Evolutionary conservation across 345 rosid species (phyloP).

Genomic region (Euphorbia lathyris): DNA sequence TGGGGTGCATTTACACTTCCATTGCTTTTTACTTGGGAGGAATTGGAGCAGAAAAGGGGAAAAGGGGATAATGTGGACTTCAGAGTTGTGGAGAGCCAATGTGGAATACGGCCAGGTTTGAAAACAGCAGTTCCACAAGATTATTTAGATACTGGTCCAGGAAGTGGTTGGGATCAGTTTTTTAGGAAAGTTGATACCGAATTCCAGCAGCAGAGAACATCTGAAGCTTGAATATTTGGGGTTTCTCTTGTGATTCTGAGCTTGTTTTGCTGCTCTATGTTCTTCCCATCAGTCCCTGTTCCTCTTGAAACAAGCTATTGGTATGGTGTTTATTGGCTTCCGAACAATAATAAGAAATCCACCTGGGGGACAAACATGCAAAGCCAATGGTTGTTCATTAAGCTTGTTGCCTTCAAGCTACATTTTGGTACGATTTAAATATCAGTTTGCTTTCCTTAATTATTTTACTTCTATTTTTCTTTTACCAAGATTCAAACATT

Average conservation of each 20-base stretch:
- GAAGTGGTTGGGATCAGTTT: slow-evolving; percentile 82
- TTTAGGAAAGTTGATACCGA: slow-evolving; percentile 56
- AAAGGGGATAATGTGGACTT: slow-evolving; percentile 35
- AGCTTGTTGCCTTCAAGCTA: not conserved
- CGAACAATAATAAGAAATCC: not conserved
- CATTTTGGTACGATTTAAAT: too few relatives aligned
- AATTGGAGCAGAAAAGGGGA: slow-evolving; percentile 40
- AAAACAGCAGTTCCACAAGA: slow-evolving; percentile 72
- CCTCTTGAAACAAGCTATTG: not conserved
- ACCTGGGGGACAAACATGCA: not conserved
- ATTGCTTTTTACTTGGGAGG: slow-evolving; percentile 72
- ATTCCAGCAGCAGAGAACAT: slow-evolving; percentile 31
- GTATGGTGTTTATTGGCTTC: not conserved
- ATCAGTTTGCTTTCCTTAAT: too few relatives aligned
- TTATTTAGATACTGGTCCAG: slow-evolving; percentile 56
- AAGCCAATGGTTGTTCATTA: not conserved
- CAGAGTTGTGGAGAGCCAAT: slow-evolving; percentile 65
- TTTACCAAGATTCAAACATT: too few relatives aligned
- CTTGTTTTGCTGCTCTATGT: not conserved
- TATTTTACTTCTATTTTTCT: too few relatives aligned
- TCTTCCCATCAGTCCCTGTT: not conserved
- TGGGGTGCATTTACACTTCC: slow-evolving; percentile 83
- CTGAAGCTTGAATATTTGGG: slow-evolving; percentile 4
- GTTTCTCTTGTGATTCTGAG: not conserved
- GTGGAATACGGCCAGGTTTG: slow-evolving; percentile 57